phyloP scores from a whole-genome alignment of 2,329 filamentous ascomycete genomes.

The Gyromitra esculenta region DNA sequence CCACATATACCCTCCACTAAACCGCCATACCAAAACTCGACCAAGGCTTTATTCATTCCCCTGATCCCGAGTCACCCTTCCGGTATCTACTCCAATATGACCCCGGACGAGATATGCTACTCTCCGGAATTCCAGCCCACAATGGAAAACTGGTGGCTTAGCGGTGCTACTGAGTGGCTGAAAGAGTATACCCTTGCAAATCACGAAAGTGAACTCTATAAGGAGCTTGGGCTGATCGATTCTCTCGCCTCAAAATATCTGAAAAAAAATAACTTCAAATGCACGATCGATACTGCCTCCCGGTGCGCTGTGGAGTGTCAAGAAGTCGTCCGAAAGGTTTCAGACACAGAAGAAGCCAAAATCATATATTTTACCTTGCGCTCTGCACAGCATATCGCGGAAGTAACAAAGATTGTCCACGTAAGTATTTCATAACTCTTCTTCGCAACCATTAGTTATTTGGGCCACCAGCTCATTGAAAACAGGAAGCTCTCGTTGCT shows the following conservation, averaged over 20 bases:
- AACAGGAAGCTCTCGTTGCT: conserved; percentile 32
- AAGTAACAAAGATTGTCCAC: conserved; percentile 30
- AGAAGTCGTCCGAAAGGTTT: conserved; percentile 41
- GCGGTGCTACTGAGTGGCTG: conserved; percentile 37
- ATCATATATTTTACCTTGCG: conserved; percentile 46
- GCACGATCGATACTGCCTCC: conserved; percentile 39
- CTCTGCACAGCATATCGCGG: conserved; percentile 27
- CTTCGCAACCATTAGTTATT: background rate
- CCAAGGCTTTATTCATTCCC: background rate
- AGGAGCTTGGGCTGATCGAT: conserved; percentile 31
- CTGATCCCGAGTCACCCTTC: background rate
- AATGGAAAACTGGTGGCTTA: conserved; percentile 40
- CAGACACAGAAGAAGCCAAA: conserved; percentile 42
- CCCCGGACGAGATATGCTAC: conserved; percentile 24
- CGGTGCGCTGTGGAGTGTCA: conserved; percentile 34
- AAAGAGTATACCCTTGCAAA: conserved; percentile 36
- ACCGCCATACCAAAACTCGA: background rate
- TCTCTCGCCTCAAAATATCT: conserved; percentile 48
- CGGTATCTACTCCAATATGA: background rate
- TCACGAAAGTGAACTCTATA: conserved; percentile 11
- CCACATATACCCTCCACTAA: background rate
- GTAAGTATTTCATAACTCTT: conserved; percentile 8
- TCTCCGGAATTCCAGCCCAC: conserved; percentile 32
- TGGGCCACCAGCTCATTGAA: background rate
- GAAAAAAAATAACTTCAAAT: conserved; percentile 40